phyloP scores from a whole-genome alignment of 2,329 filamentous ascomycete species.

The Xylaria sp. region DNA sequence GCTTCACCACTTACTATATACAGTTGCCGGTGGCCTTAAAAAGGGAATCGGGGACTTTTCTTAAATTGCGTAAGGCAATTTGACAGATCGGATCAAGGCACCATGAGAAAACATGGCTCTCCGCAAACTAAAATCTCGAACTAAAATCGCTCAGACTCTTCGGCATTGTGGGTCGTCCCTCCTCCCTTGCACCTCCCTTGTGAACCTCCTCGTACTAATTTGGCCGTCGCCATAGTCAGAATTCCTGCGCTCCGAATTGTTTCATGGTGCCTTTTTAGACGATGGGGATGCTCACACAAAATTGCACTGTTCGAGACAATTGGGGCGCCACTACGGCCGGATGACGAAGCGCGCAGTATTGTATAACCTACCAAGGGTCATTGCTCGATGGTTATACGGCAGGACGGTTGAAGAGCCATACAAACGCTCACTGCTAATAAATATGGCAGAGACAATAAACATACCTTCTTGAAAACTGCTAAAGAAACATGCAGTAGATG shows the following conservation, averaged over 20 bases:
- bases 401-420: neutral
- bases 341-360: neutral
- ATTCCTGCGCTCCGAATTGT: neutral
- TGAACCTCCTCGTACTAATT: neutral
- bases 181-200: too few species aligned
- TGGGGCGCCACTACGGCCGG: neutral
- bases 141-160: neutral
- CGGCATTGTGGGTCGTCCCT: conserved; percentile 5
- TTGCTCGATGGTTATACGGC: neutral
- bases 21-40: neutral
- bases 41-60: conserved; percentile 25
- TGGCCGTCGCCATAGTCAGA: neutral
- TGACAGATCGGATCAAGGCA: conserved; percentile 1
- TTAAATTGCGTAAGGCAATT: conserved; percentile 6
- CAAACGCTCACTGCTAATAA: neutral
- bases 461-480: neutral
- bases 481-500: neutral
- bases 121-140: neutral
- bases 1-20: neutral
- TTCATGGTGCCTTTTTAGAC: neutral
- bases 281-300: neutral
- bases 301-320: neutral
- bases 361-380: neutral
- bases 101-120: neutral
- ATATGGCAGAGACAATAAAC: neutral